A percentile compares a stretch with the other conserved stretches of the same genome.
phyloP scores from a whole-genome alignment of 73 alveolate species.

The Paraurostyla sp. region DNA sequence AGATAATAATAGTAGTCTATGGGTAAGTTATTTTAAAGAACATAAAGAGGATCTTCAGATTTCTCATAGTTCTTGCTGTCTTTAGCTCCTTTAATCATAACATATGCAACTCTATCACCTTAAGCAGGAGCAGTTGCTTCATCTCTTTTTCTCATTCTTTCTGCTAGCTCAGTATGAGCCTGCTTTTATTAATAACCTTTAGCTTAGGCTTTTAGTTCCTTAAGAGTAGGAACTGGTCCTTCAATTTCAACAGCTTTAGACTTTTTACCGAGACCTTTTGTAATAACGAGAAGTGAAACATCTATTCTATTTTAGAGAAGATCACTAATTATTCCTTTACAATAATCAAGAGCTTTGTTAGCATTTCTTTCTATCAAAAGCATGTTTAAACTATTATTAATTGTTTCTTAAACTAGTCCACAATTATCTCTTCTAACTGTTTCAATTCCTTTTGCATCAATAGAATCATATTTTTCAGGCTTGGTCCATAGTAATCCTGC shows the following conservation, averaged over 20 bases:
- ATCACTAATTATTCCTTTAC: conserved; percentile 95
- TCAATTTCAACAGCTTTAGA: conserved; percentile 77
- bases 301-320: conserved; percentile 98
- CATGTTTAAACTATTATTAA: conserved; percentile 80
- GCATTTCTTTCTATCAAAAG: conserved; percentile 88
- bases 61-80: conserved; percentile 95
- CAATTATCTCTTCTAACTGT: conserved; percentile 99
- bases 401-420: conserved; percentile 88
- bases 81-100: conserved; percentile 95
- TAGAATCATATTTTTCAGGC: conserved; percentile 96
- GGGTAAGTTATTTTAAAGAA: conserved; percentile 96
- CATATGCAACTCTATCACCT: conserved; percentile 99
- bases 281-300: conserved; percentile 96
- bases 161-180: conserved; percentile 99
- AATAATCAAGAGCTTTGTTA: conserved; percentile 85
- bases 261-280: conserved; percentile 95
- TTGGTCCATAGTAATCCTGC: conserved; percentile 97
- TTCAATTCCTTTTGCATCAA: conserved; percentile 98
- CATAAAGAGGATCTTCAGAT: conserved; percentile 99
- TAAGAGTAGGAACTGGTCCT: conserved; percentile 62
- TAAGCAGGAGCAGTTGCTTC: conserved; percentile 95
- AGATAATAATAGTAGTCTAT: conserved; percentile 98
- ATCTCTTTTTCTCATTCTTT: conserved; percentile 97
- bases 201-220: conserved; percentile 26
- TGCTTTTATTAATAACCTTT: conserved; percentile 83